These are phyloP conservation scores for Golubevia sp. DNA, from an alignment of 1,284 basidiomycete species.

Conservation along the genomic window DNA sequence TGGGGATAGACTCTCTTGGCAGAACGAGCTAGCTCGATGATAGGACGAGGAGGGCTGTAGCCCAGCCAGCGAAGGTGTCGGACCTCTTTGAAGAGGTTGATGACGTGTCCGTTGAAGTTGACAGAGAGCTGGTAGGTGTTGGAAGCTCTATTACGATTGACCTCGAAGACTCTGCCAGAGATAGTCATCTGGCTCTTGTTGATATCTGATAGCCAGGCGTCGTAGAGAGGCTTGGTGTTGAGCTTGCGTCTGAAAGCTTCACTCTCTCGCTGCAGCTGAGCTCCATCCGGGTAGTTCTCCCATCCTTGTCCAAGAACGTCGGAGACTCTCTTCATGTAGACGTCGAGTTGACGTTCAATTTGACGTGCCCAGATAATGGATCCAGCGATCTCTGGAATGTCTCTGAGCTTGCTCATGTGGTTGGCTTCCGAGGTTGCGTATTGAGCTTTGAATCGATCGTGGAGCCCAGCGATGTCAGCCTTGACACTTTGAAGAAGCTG, in stretches of 20 bases:
- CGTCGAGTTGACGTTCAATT: conserved; percentile 92
- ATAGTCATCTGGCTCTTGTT: conserved; percentile 84
- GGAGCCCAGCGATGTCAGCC: conserved; percentile 91
- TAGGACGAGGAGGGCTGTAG: conserved; percentile 91
- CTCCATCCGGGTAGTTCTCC: conserved; percentile 98
- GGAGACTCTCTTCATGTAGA: conserved; percentile 99
- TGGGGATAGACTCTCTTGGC: conserved; percentile 97
- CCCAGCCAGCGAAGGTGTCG: conserved; percentile 92
- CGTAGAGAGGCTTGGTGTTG: conserved; percentile 88
- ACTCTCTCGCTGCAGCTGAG: conserved; percentile 90
- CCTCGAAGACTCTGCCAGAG: conserved; percentile 93
- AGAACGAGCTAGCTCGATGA: conserved; percentile 94
- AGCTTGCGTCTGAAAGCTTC: conserved; percentile 92
- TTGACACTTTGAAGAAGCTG: conserved; percentile 73
- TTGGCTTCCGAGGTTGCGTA: conserved; percentile 94
- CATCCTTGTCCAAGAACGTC: conserved; percentile 97
- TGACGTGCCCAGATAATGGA: conserved; percentile 98
- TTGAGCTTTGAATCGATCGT: conserved; percentile 82
- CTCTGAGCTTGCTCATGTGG: conserved; percentile 97
- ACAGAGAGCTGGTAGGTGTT: conserved; percentile 79
- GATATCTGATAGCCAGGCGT: conserved; percentile 96
- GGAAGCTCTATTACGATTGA: conserved; percentile 73
- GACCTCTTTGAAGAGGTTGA: conserved; percentile 97
- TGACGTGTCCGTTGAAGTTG: conserved; percentile 97
- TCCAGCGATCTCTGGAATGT: conserved; percentile 93